phyloP scores from a whole-genome alignment of 805 yeast genomes.

The Saccharomycopsis babjevae region DNA sequence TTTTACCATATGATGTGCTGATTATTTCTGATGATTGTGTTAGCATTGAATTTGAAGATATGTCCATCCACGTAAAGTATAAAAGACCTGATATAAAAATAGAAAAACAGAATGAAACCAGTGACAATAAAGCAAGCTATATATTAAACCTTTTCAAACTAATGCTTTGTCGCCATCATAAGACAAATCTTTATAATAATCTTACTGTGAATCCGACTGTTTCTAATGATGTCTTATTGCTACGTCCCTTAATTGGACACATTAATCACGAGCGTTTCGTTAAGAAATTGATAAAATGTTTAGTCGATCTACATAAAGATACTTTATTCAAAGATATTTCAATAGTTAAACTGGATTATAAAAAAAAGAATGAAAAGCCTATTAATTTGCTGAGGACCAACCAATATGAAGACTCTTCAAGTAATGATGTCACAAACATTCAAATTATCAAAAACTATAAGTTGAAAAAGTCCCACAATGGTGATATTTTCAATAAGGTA shows the following conservation, averaged over 20 bases:
- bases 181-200: conserved; percentile 27
- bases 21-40: conserved; percentile 56
- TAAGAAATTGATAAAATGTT: conserved; percentile 15
- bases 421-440: background rate
- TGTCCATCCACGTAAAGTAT: conserved; percentile 62
- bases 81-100: conserved; percentile 25
- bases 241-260: conserved; percentile 50
- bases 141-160: conserved; percentile 45
- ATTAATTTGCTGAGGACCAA: background rate
- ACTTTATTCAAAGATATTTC: background rate
- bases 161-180: conserved; percentile 51
- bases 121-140: conserved; percentile 40
- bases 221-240: conserved; percentile 29
- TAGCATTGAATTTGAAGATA: conserved; percentile 53
- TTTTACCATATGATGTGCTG: conserved; percentile 60
- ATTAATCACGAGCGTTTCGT: conserved; percentile 42
- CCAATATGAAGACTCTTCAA: background rate
- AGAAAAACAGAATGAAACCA: conserved; percentile 18
- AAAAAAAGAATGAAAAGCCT: background rate
- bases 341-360: background rate
- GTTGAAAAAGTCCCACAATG: background rate
- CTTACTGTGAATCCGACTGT: conserved; percentile 18
- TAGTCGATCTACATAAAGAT: conserved; percentile 5
- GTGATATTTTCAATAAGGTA: conserved; percentile 1
- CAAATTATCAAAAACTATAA: background rate